Evolutionary conservation across 768 basidiomycete species (phyloP).

Genomic region (Suillus lakei): DNA sequence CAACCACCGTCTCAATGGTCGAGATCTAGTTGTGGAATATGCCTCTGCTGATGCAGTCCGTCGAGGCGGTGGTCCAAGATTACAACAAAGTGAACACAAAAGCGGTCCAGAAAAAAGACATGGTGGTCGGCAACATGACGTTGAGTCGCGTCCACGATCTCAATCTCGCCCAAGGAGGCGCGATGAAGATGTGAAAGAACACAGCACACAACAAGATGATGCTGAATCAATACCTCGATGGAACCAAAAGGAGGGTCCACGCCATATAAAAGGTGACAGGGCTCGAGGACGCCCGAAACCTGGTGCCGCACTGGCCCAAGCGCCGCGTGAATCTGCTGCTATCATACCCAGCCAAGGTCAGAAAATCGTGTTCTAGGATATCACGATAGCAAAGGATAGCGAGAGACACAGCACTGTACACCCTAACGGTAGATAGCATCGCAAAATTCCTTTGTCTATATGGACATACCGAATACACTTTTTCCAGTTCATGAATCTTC

Average conservation of each 20-base stretch:
- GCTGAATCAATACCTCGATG: slow-evolving; percentile 11
- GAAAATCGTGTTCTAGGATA: slow-evolving; percentile 69
- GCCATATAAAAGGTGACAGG: slow-evolving; percentile 26
- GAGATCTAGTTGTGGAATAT: slow-evolving; percentile 86
- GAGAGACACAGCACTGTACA: not conserved
- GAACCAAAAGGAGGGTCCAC: slow-evolving; percentile 17
- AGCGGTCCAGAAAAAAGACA: slow-evolving; percentile 12
- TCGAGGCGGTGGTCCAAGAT: slow-evolving; percentile 58
- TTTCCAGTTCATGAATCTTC: slow-evolving; percentile 24
- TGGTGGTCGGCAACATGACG: slow-evolving; percentile 12
- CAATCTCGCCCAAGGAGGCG: slow-evolving; percentile 10
- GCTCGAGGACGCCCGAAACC: slow-evolving; percentile 59
- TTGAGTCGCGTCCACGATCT: slow-evolving; percentile 9
- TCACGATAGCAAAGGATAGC: not conserved
- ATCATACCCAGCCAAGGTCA: slow-evolving; percentile 70
- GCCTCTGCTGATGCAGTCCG: slow-evolving; percentile 90
- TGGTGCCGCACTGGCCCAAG: slow-evolving; percentile 79
- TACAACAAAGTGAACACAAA: slow-evolving; percentile 25
- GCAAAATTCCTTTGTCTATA: not conserved
- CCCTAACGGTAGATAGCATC: not conserved
- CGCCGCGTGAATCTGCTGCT: slow-evolving; percentile 75
- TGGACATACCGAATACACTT: not conserved
- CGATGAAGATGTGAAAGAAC: slow-evolving; percentile 8
- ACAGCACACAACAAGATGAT: slow-evolving; percentile 10
- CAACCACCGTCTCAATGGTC: slow-evolving; percentile 84